Evolutionary conservation across 202 grass and related monocot species (phyloP).

Genomic region (Setaria viridis): DNA sequence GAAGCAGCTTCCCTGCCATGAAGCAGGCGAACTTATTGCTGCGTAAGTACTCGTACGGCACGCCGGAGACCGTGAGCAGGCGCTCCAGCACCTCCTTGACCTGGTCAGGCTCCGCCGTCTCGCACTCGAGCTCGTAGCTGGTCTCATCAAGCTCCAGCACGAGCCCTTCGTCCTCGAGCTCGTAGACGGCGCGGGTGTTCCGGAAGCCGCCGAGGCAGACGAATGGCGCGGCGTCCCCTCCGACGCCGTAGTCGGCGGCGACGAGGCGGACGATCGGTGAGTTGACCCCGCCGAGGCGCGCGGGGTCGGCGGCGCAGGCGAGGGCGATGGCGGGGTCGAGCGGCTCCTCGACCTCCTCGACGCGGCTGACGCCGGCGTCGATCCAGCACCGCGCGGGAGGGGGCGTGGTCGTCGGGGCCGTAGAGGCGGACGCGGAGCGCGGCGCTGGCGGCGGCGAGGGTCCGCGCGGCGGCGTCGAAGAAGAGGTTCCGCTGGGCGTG

Average conservation of each 20-base stretch:
- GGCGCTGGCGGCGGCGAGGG: slow-evolving; percentile 62
- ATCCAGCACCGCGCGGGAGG: background rate
- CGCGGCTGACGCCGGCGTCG: background rate
- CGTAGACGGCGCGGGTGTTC: background rate
- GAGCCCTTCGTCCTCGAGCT: background rate
- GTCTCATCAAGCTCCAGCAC: slow-evolving; percentile 1
- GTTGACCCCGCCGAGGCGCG: background rate
- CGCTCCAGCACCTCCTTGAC: background rate
- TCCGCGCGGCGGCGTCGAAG: slow-evolving; percentile 71
- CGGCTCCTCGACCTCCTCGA: background rate
- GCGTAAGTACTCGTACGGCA: background rate
- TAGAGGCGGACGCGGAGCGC: slow-evolving; percentile 51
- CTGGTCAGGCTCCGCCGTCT: background rate
- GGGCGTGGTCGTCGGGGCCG: background rate
- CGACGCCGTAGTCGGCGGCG: background rate
- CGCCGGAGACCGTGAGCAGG: background rate
- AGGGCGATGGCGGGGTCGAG: background rate
- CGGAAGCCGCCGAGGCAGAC: background rate
- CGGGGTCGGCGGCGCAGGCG: background rate
- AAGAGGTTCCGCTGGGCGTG: slow-evolving; percentile 72
- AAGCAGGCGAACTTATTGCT: background rate
- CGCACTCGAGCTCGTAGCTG: slow-evolving; percentile 2
- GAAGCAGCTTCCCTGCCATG: slow-evolving; percentile 11
- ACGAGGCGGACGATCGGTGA: background rate
- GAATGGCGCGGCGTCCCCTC: background rate